Evolutionary conservation across 257 asterid species (phyloP).

Genomic region (Nicotiana noctiflora): DNA sequence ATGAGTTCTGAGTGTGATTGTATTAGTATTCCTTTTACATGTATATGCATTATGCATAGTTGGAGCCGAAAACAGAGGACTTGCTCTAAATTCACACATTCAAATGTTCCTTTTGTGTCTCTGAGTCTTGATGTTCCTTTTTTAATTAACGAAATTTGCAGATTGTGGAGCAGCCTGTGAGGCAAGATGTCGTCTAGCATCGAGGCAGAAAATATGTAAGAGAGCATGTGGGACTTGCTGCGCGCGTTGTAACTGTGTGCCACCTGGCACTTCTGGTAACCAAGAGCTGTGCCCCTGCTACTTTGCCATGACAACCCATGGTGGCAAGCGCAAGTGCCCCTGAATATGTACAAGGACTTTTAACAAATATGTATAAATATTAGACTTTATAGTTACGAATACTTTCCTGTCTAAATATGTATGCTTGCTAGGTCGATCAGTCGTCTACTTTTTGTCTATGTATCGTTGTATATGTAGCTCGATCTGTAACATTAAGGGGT

Average conservation of each 20-base stretch:
- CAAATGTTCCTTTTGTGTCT: too few relatives aligned
- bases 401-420: background rate
- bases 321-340: constrained; percentile 56
- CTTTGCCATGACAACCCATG: constrained; percentile 49
- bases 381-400: background rate
- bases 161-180: constrained; percentile 46
- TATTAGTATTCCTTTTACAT: too few relatives aligned
- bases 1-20: too few relatives aligned
- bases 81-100: too few relatives aligned
- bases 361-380: background rate
- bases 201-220: constrained; percentile 32
- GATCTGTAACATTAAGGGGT: background rate
- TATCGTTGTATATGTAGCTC: background rate
- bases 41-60: too few relatives aligned
- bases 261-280: constrained; percentile 61
- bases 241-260: constrained; percentile 47
- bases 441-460: background rate
- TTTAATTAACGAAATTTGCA: background rate
- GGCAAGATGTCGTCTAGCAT: constrained; percentile 36
- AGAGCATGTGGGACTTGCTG: constrained; percentile 66
- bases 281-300: constrained; percentile 51
- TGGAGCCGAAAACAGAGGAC: too few relatives aligned
- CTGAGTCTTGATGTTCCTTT: background rate
- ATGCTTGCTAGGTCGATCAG: background rate
- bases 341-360: constrained; percentile 6